These are phyloP conservation scores for Malassezia vespertilionis DNA, from an alignment of 1,284 basidiomycete species.

Conservation along the genomic window DNA sequence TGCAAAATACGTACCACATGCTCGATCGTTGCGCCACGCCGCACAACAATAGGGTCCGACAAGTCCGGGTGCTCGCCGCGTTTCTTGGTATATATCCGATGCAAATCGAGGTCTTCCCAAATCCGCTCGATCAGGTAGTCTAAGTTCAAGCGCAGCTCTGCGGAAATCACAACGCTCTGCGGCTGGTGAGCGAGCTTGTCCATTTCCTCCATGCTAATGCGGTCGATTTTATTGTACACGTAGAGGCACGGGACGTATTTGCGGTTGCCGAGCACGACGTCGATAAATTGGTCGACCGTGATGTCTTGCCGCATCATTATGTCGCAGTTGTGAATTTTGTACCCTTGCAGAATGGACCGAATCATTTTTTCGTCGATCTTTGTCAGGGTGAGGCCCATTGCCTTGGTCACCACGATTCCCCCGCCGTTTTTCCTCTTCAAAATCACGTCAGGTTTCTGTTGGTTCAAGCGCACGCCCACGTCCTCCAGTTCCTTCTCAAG, in stretches of 20 bases:
- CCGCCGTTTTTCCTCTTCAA: constrained; percentile 63
- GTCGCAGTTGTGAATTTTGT: constrained; percentile 43
- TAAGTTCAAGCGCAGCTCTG: constrained; percentile 82
- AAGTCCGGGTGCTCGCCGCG: constrained; percentile 78
- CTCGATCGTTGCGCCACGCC: constrained; percentile 85
- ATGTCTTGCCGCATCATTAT: constrained; percentile 52
- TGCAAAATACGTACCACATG: too few species aligned
- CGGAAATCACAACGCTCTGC: constrained; percentile 85
- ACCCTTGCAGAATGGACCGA: constrained; percentile 63
- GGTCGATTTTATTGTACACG: constrained; percentile 64
- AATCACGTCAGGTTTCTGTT: constrained; percentile 64
- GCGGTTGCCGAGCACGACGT: constrained; percentile 74
- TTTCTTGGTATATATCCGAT: constrained; percentile 79
- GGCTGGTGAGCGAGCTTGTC: constrained; percentile 76
- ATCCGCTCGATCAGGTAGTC: constrained; percentile 78
- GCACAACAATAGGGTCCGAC: constrained; percentile 78
- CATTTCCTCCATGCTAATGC: constrained; percentile 54
- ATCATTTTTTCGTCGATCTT: constrained; percentile 92
- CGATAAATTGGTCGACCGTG: constrained; percentile 91
- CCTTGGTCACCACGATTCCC: constrained; percentile 56
- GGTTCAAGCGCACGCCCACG: constrained; percentile 89
- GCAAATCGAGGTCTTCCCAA: constrained; percentile 54
- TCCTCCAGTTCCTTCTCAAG: constrained; percentile 88
- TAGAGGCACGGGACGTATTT: constrained; percentile 89
- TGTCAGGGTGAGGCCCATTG: constrained; percentile 65